phyloP scores from a whole-genome alignment of 768 basidiomycete species.

The Fistulinella prunicolor region DNA sequence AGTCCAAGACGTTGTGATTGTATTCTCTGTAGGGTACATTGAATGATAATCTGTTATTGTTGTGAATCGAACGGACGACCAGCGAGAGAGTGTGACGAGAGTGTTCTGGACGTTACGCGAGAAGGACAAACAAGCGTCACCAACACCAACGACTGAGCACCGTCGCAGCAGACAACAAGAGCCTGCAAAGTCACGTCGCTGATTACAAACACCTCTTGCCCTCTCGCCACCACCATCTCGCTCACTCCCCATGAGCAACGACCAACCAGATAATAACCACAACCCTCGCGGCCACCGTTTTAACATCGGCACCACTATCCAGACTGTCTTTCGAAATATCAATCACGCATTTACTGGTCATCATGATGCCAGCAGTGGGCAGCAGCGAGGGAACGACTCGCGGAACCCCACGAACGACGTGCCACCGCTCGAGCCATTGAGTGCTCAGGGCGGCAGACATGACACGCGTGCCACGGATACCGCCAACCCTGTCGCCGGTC shows the following conservation, averaged over 20 bases:
- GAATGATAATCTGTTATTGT: no score
- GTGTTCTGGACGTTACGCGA: constrained; percentile 34
- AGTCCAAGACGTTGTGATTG: constrained; percentile 32
- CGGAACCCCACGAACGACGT: background rate
- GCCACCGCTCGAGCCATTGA: constrained; percentile 5
- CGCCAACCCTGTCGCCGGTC: constrained; percentile 2
- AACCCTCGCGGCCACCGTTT: constrained; percentile 15
- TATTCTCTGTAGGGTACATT: background rate
- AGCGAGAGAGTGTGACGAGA: constrained; percentile 8
- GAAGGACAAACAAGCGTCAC: constrained; percentile 21
- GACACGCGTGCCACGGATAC: constrained; percentile 1
- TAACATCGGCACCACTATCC: constrained; percentile 26
- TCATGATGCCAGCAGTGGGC: constrained; percentile 4
- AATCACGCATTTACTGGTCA: constrained; percentile 29
- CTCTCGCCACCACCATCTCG: constrained; percentile 17
- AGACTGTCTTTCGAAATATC: constrained; percentile 30
- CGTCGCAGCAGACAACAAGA: background rate
- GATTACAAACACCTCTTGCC: no score
- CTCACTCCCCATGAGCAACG: constrained; percentile 20
- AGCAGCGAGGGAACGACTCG: background rate
- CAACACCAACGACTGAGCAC: background rate
- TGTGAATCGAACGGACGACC: no score
- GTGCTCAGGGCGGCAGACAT: background rate
- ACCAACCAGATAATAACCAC: constrained; percentile 9
- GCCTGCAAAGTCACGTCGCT: no score